A percentile compares a stretch with the other conserved stretches of the same genome.
phyloP scores from a whole-genome alignment of 768 basidiomycete genomes.

The Auricularia auricula-judae region DNA sequence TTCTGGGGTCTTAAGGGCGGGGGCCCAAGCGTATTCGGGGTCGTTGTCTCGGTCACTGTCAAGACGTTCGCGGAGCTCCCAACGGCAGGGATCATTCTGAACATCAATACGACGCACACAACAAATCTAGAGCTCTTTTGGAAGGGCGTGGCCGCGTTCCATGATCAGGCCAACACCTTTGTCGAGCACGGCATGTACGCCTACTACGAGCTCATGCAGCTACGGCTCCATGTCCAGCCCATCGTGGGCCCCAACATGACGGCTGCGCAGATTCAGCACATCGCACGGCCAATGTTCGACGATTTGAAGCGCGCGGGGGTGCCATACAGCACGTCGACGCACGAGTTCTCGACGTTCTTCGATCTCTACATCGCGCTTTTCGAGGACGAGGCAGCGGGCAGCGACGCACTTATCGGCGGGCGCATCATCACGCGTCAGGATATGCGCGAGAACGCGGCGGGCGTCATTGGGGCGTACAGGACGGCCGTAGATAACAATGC shows the following conservation, averaged over 20 bases:
- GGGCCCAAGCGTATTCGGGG: constrained; percentile 26
- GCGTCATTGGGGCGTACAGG: not conserved
- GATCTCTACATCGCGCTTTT: not conserved
- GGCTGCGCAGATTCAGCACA: not conserved
- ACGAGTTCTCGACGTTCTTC: not conserved
- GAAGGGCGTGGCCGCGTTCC: not conserved
- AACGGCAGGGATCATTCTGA: not conserved
- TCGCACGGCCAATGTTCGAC: not conserved
- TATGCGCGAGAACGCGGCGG: not conserved
- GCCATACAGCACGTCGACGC: not conserved
- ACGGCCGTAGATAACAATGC: not conserved
- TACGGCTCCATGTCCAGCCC: not conserved
- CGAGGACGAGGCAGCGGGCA: not conserved
- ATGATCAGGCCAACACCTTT: not conserved
- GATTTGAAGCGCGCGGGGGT: not conserved
- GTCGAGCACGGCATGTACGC: not conserved
- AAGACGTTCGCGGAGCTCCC: constrained; percentile 17
- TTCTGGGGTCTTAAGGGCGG: constrained; percentile 14
- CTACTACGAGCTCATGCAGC: not conserved
- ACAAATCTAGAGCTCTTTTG: not conserved
- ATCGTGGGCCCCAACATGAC: not conserved
- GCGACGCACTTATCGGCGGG: not conserved
- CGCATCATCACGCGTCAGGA: not conserved
- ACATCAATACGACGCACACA: not conserved
- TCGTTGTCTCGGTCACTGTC: constrained; percentile 26